phyloP scores from a whole-genome alignment of 2,329 filamentous ascomycete genomes.

The Domatiomyces globalis region DNA sequence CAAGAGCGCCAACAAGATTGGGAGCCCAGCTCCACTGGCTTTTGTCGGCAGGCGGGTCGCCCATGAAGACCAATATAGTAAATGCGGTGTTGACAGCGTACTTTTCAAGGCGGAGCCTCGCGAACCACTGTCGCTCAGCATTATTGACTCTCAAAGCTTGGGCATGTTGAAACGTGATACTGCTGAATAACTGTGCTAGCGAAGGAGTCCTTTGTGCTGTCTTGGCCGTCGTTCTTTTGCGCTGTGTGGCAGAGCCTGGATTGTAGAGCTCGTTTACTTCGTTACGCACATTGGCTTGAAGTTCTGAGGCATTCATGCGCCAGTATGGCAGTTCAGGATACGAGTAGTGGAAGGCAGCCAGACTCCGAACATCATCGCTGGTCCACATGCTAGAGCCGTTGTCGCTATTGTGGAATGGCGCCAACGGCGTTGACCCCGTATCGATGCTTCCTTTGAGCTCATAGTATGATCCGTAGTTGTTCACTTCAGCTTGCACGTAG shows the following conservation, averaged over 20 bases:
- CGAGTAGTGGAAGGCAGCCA: constrained; percentile 54
- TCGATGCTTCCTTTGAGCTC: constrained; percentile 10
- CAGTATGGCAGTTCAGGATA: constrained; percentile 51
- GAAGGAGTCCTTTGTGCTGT: constrained; percentile 8
- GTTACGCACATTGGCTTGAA: constrained; percentile 29
- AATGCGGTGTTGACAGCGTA: constrained; percentile 48
- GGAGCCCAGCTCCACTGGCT: constrained; percentile 37
- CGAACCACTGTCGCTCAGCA: constrained; percentile 44
- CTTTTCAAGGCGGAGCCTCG: constrained; percentile 44
- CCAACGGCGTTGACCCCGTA: constrained; percentile 23
- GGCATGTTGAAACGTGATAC: constrained; percentile 11
- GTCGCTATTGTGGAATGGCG: constrained; percentile 49
- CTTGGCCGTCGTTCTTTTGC: background rate
- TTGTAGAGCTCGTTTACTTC: constrained; percentile 51
- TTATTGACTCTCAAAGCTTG: constrained; percentile 19
- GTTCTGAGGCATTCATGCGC: constrained; percentile 24
- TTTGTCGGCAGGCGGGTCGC: constrained; percentile 34
- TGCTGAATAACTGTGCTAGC: constrained; percentile 24
- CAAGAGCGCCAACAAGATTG: constrained; percentile 49
- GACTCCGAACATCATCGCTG: constrained; percentile 46
- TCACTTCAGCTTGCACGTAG: constrained; percentile 33
- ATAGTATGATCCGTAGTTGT: constrained; percentile 43
- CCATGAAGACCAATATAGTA: constrained; percentile 55
- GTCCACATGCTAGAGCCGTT: constrained; percentile 47
- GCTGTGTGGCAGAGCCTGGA: constrained; percentile 6